Evolutionary conservation across 148 eudicot species (phyloP), one percentile per base, ranked within the genome.

Genomic region (Agrostemma githago): DNA sequence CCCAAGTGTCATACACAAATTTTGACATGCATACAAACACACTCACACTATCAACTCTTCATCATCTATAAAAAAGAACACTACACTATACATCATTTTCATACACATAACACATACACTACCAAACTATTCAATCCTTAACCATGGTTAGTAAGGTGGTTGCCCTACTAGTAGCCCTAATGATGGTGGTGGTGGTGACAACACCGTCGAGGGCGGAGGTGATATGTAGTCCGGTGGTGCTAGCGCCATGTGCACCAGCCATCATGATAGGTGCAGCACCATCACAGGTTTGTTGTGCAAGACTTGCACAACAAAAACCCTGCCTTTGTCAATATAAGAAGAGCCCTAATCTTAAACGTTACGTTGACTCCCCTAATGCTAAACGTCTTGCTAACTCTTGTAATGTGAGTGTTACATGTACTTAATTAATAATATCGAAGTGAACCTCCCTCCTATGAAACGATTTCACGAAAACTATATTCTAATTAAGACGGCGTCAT

Each of bases 321-420:
- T 87, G 90, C 81, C 82, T 87, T 10, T 87, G 90, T 82, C 81
- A 77, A 63, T 87, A 85, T 64, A 15, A 48, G 19, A 82, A 42
- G 63, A 75, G 82, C 75, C 90, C 90, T 2, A 46, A 7, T 17
- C 80, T 78, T 42, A 69, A 68, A 77, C 74, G 78, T 57, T 87
- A 75, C 42, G 43, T 85, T 34, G 64, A 68, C 63, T 85, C 88
- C 9, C 46, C 69, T 26, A 34, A 26, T 65, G 26, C 53, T 44
- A 48, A 9, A 8, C 60, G 34, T 20, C 34, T 12, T 73, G 3
- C 7, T 44, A 12, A 56, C 15, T 37, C 79, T 39, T 82, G 85
- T 39, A 42, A 68, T 51, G 75, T 82, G 19, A n/a, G 6, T 39
- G 76, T 78, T 66, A 43, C 38, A 2, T 78, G 81, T 59, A 12